Conservation (phyloP, 768 basidiomycete species). For the Obba rivulosa region DNA sequence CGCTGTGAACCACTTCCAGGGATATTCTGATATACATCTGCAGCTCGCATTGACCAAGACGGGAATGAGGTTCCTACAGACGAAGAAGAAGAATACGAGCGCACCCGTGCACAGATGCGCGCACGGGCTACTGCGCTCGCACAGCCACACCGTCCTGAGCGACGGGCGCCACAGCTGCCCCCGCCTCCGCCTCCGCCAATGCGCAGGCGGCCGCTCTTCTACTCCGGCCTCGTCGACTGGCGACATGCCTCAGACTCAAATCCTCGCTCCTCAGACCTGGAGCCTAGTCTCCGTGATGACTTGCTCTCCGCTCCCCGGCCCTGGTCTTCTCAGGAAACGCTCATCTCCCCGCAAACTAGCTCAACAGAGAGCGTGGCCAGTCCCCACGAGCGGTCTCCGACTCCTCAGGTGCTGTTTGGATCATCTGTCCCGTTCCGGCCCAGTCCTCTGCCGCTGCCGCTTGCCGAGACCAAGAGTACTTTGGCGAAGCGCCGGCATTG, state of each 20-base stretch:
- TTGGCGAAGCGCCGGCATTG: conserved; percentile 5
- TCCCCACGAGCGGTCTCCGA: background rate
- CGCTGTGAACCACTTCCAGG: background rate
- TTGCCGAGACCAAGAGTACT: conserved; percentile 3
- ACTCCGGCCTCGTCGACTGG: background rate
- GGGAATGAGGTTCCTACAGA: conserved; percentile 61
- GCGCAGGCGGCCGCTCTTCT: conserved; percentile 8
- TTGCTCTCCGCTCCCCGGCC: background rate
- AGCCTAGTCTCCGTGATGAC: background rate
- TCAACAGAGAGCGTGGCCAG: background rate
- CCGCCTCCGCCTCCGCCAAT: conserved; percentile 11
- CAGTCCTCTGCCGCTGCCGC: conserved; percentile 15
- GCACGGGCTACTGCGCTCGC: conserved; percentile 10
- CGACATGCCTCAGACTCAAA: background rate
- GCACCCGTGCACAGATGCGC: conserved; percentile 37
- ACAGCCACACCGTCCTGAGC: conserved; percentile 2
- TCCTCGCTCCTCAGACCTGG: background rate
- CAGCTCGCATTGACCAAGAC: conserved; percentile 40
- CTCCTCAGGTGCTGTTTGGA: conserved; percentile 13
- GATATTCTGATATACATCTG: background rate
- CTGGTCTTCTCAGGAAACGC: background rate
- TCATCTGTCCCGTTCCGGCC: conserved; percentile 16
- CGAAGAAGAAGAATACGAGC: conserved; percentile 57
- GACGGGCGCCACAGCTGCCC: conserved; percentile 1
- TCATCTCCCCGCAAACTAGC: background rate